Base-by-base conservation (phyloP, 2,329 filamentous ascomycete genomes). In the Niveomyces coronatus region DNA sequence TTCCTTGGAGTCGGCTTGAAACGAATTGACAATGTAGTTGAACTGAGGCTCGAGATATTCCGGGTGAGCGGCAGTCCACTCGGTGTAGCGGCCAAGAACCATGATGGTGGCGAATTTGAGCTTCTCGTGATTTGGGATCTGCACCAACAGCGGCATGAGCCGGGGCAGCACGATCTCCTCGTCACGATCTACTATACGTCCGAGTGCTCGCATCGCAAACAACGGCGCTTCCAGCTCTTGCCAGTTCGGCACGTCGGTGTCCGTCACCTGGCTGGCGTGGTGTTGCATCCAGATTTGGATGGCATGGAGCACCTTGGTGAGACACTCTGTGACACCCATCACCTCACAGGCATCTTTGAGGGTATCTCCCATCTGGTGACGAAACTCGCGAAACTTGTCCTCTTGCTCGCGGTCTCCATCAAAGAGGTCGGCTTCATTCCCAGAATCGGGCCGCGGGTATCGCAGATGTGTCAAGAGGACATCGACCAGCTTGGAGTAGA, bases 61-160 rank as follows among this genome's bases (percentile, higher is more conserved):
- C 0, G 89, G 85, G 53, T 98, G 91, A 33, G 86, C 79, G 5
- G 91, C 79, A 1, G 93, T 98, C 91, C 91, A 98, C 59, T 96
- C 89, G 0, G 93, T 98, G 56, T 98, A 98, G 45, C 91, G 76
- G 26, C 87, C 91, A 16, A 98, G 74, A 3, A 93, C 88, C 87
- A 98, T 95, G 53, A 96, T 94, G 5, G 89, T 89, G 45, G 94
- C 89, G 61, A 98, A 98, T 7, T 88, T 85, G n/a, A 98, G 74
- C 65, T 96, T 98, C 61, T 96, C 86, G 52, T 98, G 91, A 53
- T 85, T 81, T 0, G 91, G 91, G 44, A 98, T 94, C 54, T 93
- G 85, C 9, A 94, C 86, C 45, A 98, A 78, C 40, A 98, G 70
- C 14, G 88, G 88, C 64, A 98, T 94, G 13, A 98, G 78, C 53